A percentile compares a stretch with the other conserved stretches of the same genome.
Conservation (phyloP, 257 asterid species). For the Ocimum tenuiflorum region DNA sequence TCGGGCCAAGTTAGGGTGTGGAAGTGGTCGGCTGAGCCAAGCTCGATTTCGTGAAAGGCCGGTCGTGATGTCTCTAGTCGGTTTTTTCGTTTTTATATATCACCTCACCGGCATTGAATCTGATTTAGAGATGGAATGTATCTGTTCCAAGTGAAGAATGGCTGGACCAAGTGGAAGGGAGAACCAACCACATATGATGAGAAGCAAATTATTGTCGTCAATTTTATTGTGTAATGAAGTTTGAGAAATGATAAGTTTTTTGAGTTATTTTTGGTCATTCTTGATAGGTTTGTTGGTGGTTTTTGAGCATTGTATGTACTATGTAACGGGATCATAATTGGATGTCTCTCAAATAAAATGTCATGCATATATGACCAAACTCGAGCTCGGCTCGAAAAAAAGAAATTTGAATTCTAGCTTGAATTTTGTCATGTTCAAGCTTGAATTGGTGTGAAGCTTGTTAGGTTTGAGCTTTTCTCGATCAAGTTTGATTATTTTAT, state of each 20-base stretch:
- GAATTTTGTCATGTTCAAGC: no score
- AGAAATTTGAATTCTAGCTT: no score
- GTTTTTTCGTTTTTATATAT: background rate
- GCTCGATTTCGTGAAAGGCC: conserved; percentile 24
- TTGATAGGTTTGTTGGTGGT: no score
- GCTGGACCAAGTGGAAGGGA: background rate
- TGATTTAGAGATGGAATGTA: background rate
- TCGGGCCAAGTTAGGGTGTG: conserved; percentile 84
- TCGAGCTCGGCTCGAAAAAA: no score
- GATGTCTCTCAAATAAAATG: background rate
- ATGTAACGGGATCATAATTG: no score
- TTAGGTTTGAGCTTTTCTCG: no score
- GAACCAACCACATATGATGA: background rate
- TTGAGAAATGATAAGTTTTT: conserved; percentile 1
- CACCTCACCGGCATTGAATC: background rate
- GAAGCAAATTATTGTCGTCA: conserved; percentile 4
- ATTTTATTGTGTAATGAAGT: background rate
- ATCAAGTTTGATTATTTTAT: no score
- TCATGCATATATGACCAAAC: background rate
- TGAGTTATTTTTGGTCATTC: background rate
- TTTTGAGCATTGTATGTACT: background rate
- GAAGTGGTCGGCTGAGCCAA: conserved; percentile 66
- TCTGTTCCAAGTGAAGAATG: no score
- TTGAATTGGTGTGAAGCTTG: no score
- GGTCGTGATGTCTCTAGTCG: background rate